Evolutionary conservation across 2,329 filamentous ascomycete genomes (phyloP).

Genomic region (Dactylellina cionopaga): DNA sequence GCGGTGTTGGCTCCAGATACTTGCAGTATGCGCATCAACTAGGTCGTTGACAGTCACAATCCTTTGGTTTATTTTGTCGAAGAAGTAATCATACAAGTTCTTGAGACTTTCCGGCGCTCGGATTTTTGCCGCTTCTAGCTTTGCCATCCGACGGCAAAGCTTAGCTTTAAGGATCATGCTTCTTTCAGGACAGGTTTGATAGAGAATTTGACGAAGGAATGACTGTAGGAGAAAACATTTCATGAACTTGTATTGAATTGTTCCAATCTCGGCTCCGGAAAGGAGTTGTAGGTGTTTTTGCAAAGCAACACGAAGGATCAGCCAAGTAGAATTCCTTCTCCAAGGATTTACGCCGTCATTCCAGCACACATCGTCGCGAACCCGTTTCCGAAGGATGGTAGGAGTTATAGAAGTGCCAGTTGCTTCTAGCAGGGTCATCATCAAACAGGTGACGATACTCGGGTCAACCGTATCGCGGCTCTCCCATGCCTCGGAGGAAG

Average conservation of each 20-base stretch:
- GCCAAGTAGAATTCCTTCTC: constrained; percentile 72
- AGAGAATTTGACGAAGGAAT: constrained; percentile 63
- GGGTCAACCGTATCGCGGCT: constrained; percentile 69
- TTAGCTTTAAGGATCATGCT: constrained; percentile 65
- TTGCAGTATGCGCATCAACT: constrained; percentile 58
- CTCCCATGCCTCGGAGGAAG: constrained; percentile 65
- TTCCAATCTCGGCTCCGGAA: constrained; percentile 62
- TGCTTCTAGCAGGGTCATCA: constrained; percentile 70
- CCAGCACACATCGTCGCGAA: constrained; percentile 72
- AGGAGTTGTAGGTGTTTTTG: constrained; percentile 65
- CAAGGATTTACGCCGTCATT: constrained; percentile 66
- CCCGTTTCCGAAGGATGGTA: constrained; percentile 66
- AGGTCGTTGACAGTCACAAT: constrained; percentile 57
- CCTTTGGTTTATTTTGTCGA: constrained; percentile 58
- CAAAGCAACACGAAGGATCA: constrained; percentile 69
- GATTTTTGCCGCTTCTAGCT: constrained; percentile 65
- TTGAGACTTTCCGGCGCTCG: not conserved
- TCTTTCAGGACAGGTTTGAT: constrained; percentile 59
- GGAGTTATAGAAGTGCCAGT: constrained; percentile 63
- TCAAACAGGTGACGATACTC: constrained; percentile 68
- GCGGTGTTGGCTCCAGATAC: constrained; percentile 63
- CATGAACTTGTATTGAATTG: constrained; percentile 69
- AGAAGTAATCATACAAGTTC: constrained; percentile 57
- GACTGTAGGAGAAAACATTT: constrained; percentile 65
- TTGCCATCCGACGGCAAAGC: constrained; percentile 68